Evolutionary conservation across 2,329 filamentous ascomycete genomes (phyloP), one percentile per base, ranked within the genome.

Genomic region (Diplodia sapinea): DNA sequence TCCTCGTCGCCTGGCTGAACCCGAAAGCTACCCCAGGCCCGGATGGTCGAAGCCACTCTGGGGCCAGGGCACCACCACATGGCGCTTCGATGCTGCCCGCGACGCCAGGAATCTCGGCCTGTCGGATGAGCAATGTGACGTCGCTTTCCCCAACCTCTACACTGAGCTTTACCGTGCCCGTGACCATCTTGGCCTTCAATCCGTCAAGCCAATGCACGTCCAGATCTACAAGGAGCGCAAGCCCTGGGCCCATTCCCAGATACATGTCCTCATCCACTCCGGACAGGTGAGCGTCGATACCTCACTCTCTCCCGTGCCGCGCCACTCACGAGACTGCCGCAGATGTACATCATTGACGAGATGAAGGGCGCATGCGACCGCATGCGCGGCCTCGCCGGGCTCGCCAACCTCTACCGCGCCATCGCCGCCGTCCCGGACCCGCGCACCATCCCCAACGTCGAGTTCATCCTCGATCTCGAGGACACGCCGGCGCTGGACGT

Each of bases 391-490:
- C 57, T 64, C 15, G 56, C 66, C 5, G 59, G 56, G 5, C 38
- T 68, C 1, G 57, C 66, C 8, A 63, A 52, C 13, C 29, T 68
- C 9, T 63, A 68, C 50, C 51, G 66, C 20, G 66, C 66, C 12
- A 50, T 68, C n/a, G 63, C 29, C 9, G 59, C 66, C 29, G 15
- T 68, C 3, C 23, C 23, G 1, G 59, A 68, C 29, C 66, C 66
- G 3, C n/a, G 33, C n/a, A 33, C 59, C n/a, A 49, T 68, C 9
- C 66, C 66, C n/a, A 56, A 68, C 49, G 59, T 68, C 33, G 66
- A 68, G 51, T 68, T 68, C 50, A 50, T 68, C 17, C 54, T 68
- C 36, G 66, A 68, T 20, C 43, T 63, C 1, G 56, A 68, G 23
- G 66, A 68, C 57, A 55, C 49, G n/a, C 52, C 52, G 17, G 38